Evolutionary conservation across 257 asterid genomes (phyloP).

Genomic region (Capsicum rhomboideum): DNA sequence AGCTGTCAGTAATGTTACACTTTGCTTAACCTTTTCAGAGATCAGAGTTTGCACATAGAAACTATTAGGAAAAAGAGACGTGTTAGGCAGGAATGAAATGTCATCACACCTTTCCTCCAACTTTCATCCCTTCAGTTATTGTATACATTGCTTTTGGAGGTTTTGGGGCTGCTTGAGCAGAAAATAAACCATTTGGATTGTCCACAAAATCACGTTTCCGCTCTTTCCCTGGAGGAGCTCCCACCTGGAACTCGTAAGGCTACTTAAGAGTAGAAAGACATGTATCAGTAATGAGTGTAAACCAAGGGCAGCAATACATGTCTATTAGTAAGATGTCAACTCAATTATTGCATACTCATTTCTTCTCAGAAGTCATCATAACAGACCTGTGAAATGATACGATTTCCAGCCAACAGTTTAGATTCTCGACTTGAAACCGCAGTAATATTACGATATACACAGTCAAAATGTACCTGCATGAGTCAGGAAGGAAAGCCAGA

Average conservation of each 20-base stretch:
- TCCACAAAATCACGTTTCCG: constrained; percentile 90
- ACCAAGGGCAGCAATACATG: background rate
- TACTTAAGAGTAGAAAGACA: constrained; percentile 31
- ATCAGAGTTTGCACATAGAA: background rate
- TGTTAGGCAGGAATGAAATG: background rate
- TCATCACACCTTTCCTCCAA: constrained; percentile 89
- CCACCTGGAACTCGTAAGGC: constrained; percentile 96
- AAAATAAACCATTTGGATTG: constrained; percentile 85
- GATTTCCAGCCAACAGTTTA: constrained; percentile 88
- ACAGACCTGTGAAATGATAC: constrained; percentile 80
- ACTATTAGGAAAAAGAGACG: background rate
- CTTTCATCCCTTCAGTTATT: constrained; percentile 89
- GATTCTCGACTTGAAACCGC: constrained; percentile 95
- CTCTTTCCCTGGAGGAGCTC: constrained; percentile 87
- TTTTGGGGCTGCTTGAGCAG: constrained; percentile 96
- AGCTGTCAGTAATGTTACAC: background rate
- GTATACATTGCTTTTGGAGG: constrained; percentile 91
- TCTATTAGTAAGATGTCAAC: background rate
- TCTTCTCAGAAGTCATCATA: background rate
- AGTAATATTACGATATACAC: constrained; percentile 83
- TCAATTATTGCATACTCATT: background rate
- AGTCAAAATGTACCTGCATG: constrained; percentile 83
- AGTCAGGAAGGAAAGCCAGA: background rate
- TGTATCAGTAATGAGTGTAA: constrained; percentile 16
- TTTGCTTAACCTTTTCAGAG: background rate